Conservation (phyloP, 2,329 filamentous ascomycete species). For the Stylonectria norvegica region DNA sequence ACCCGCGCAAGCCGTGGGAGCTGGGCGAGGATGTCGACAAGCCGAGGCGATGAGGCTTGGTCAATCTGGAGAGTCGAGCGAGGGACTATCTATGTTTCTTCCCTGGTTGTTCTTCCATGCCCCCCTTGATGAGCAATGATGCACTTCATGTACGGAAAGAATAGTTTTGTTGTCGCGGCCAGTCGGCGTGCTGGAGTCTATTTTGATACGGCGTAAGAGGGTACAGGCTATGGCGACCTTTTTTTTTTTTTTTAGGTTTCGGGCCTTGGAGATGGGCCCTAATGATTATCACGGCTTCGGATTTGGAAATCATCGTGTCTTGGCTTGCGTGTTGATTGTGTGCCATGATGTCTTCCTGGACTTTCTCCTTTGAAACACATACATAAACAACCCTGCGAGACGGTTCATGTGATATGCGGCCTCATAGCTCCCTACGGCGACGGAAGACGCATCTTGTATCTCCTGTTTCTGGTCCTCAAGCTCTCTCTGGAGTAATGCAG, state of each 20-base stretch:
- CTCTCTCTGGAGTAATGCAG: too few relatives aligned
- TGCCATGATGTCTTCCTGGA: background rate
- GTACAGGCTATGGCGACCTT: background rate
- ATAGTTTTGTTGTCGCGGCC: constrained; percentile 16
- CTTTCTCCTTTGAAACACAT: background rate
- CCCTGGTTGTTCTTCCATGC: too few relatives aligned
- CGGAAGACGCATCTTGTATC: too few relatives aligned
- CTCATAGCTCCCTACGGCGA: too few relatives aligned
- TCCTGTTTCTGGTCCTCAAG: too few relatives aligned
- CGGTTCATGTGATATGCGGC: too few relatives aligned
- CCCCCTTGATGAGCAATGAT: constrained; percentile 28
- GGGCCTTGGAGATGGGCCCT: constrained; percentile 5
- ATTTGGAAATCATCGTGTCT: constrained; percentile 2
- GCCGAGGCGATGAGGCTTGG: constrained; percentile 25
- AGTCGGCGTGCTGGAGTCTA: constrained; percentile 18
- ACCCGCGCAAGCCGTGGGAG: constrained; percentile 51
- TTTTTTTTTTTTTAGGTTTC: constrained; percentile 4
- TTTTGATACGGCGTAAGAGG: constrained; percentile 21
- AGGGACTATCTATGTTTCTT: too few relatives aligned
- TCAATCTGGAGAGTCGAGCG: constrained; percentile 1
- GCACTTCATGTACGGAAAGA: constrained; percentile 23
- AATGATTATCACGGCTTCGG: constrained; percentile 10
- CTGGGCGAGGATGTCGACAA: constrained; percentile 52
- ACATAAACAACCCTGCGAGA: background rate
- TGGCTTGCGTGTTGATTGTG: background rate